A percentile compares a stretch with the other conserved stretches of the same genome.
Conservation (phyloP, 805 yeast genomes). For the Starmerella floricola region DNA sequence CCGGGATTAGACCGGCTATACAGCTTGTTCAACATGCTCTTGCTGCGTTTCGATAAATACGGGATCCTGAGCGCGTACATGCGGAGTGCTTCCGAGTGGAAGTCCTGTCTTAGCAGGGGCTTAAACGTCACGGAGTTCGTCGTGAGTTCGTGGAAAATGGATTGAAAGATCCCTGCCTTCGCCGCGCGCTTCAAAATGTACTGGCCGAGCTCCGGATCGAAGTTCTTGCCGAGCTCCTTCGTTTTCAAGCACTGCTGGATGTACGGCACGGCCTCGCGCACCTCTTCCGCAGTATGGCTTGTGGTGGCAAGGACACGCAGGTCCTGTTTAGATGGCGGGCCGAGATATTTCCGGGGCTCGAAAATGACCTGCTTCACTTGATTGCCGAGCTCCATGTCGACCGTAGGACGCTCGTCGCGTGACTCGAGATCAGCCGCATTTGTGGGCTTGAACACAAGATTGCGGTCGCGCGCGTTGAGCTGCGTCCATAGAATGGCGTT, state of each 20-base stretch:
- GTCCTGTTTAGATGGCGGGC: slow-evolving; percentile 22
- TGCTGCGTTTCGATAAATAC: slow-evolving; percentile 8
- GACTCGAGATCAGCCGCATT: slow-evolving; percentile 5
- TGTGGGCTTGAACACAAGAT: slow-evolving; percentile 24
- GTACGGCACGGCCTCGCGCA: slow-evolving; percentile 13
- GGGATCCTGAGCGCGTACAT: slow-evolving; percentile 21
- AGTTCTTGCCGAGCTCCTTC: slow-evolving; percentile 11
- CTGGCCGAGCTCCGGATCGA: slow-evolving; percentile 18
- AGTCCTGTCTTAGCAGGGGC: slow-evolving; percentile 3
- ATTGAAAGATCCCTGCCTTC: slow-evolving; percentile 18
- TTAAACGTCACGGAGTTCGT: slow-evolving; percentile 3
- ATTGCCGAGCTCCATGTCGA: slow-evolving; percentile 6
- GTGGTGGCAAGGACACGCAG: slow-evolving; percentile 17
- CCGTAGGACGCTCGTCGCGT: slow-evolving; percentile 3
- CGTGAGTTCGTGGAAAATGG: slow-evolving; percentile 8
- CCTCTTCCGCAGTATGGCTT: slow-evolving; percentile 18
- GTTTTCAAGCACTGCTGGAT: slow-evolving; percentile 18
- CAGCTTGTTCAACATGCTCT: slow-evolving; percentile 10
- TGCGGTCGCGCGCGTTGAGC: slow-evolving; percentile 16
- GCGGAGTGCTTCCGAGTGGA: slow-evolving; percentile 19
- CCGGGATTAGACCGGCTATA: slow-evolving; percentile 10
- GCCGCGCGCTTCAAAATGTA: slow-evolving; percentile 23
- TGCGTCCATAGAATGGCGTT: slow-evolving; percentile 17
- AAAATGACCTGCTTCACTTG: slow-evolving; percentile 1
- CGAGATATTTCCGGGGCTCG: slow-evolving; percentile 22